Evolutionary conservation across 805 yeast species (phyloP).

Genomic region (Kazachstania viticola): DNA sequence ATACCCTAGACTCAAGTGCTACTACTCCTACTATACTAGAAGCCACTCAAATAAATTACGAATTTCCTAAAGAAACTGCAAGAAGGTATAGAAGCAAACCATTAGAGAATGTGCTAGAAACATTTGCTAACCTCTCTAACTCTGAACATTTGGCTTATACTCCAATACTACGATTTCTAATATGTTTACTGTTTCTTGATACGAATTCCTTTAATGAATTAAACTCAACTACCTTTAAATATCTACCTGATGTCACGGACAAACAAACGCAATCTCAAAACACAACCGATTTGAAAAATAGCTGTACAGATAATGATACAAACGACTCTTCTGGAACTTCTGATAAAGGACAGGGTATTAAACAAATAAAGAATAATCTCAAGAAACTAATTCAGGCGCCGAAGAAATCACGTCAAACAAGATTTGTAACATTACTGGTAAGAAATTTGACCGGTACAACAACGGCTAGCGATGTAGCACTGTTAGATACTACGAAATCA

Average conservation of each 20-base stretch:
- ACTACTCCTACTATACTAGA: too few species aligned
- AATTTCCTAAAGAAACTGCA: too few species aligned
- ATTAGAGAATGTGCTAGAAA: constrained; percentile 8
- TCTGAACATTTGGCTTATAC: constrained; percentile 10
- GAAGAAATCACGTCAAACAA: constrained; percentile 4
- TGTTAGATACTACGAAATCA: constrained; percentile 11
- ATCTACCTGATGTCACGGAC: constrained; percentile 3
- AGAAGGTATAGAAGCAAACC: too few species aligned
- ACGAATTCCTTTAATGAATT: constrained; percentile 10
- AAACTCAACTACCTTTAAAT: constrained; percentile 7
- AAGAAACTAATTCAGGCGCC: constrained; percentile 13
- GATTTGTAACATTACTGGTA: constrained; percentile 11
- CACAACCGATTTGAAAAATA: background rate
- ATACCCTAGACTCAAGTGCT: too few species aligned
- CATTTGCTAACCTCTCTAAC: constrained; percentile 6
- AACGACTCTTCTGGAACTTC: background rate
- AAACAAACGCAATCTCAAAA: background rate
- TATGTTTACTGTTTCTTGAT: constrained; percentile 11
- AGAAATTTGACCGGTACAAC: constrained; percentile 11
- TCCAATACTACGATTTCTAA: constrained; percentile 11
- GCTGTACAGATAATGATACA: background rate
- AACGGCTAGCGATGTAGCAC: constrained; percentile 8
- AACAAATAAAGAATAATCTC: constrained; percentile 16
- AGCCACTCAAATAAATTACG: too few species aligned
- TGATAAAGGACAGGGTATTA: constrained; percentile 8